These are phyloP conservation scores for Wickerhamiella bombiphila DNA, from an alignment of 805 yeast species.

Conservation along the genomic window DNA sequence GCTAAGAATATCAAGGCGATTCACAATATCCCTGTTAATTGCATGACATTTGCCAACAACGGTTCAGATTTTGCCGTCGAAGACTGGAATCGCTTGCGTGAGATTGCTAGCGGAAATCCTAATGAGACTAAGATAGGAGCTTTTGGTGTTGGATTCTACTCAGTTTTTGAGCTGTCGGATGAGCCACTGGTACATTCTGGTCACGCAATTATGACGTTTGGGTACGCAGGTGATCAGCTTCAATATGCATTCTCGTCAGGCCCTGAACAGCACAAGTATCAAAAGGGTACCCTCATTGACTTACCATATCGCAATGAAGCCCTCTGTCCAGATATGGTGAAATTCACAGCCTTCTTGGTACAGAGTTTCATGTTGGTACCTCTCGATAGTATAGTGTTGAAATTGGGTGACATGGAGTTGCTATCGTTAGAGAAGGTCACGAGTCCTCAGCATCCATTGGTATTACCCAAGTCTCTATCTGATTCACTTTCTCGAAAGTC, in stretches of 20 bases:
- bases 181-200: slow-evolving; percentile 53
- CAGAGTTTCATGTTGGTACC: slow-evolving; percentile 27
- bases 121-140: slow-evolving; percentile 31
- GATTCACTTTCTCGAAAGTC: slow-evolving; percentile 11
- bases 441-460: slow-evolving; percentile 14
- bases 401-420: slow-evolving; percentile 19
- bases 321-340: slow-evolving; percentile 22
- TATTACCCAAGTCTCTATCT: slow-evolving; percentile 17
- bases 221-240: slow-evolving; percentile 27
- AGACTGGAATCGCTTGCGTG: slow-evolving; percentile 28
- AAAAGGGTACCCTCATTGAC: slow-evolving; percentile 26
- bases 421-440: slow-evolving; percentile 19
- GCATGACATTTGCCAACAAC: slow-evolving; percentile 20
- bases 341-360: slow-evolving; percentile 26
- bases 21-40: slow-evolving; percentile 20
- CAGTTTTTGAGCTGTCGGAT: slow-evolving; percentile 68
- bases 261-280: slow-evolving; percentile 14
- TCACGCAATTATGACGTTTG: slow-evolving; percentile 24
- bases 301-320: slow-evolving; percentile 23
- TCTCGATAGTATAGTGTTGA: slow-evolving; percentile 19
- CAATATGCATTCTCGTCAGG: slow-evolving; percentile 21
- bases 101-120: slow-evolving; percentile 31
- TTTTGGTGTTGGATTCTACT: slow-evolving; percentile 41
- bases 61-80: slow-evolving; percentile 24
- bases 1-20: slow-evolving; percentile 15